A percentile compares a stretch with the other conserved stretches of the same genome.
Conservation (phyloP, 768 basidiomycete genomes). For the Pleurotus giganteus region DNA sequence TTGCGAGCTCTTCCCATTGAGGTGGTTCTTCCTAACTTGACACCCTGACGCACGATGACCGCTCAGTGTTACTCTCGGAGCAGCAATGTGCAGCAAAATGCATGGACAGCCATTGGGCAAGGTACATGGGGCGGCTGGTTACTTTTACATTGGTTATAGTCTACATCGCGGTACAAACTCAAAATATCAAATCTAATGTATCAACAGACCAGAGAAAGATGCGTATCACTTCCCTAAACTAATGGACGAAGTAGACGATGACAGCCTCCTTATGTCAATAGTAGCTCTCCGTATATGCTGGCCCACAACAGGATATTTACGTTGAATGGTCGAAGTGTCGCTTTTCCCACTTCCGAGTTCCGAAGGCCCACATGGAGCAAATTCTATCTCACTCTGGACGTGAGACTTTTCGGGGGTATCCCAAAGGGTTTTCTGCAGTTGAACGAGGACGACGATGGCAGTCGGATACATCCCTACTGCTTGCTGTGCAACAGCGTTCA, state of each 20-base stretch:
- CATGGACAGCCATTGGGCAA: too few relatives aligned
- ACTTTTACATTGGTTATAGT: too few relatives aligned
- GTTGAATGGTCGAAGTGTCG: not conserved
- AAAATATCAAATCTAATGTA: too few relatives aligned
- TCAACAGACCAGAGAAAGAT: too few relatives aligned
- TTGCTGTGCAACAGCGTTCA: constrained; percentile 28
- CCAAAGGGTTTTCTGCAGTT: constrained; percentile 26
- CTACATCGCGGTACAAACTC: too few relatives aligned
- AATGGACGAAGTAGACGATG: not conserved
- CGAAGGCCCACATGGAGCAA: not conserved
- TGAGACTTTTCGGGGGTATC: constrained; percentile 19
- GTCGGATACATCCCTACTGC: constrained; percentile 29
- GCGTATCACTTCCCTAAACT: not conserved
- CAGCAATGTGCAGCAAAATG: too few relatives aligned
- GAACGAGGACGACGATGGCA: constrained; percentile 25
- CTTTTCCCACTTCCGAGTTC: not conserved
- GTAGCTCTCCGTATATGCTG: not conserved
- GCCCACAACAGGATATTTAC: not conserved
- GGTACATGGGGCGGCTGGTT: too few relatives aligned
- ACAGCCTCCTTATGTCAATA: not conserved
- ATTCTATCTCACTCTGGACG: not conserved
- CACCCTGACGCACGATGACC: too few relatives aligned
- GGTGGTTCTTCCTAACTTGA: too few relatives aligned
- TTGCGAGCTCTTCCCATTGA: too few relatives aligned
- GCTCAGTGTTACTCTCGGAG: too few relatives aligned